Evolutionary conservation across 148 eudicot genomes (phyloP).

Genomic region (Camellia granthamiana): DNA sequence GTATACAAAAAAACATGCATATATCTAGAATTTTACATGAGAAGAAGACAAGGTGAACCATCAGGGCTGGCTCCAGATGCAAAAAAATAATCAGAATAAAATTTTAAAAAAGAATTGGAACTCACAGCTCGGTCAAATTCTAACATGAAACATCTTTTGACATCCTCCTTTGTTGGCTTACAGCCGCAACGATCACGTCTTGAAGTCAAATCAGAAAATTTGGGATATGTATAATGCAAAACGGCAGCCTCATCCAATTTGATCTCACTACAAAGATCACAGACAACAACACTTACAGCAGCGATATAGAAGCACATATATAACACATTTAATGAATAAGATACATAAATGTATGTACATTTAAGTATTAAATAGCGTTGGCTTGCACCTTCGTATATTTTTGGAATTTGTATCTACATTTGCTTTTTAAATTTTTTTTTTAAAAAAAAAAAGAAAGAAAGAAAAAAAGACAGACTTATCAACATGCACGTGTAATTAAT

Average conservation of each 20-base stretch:
- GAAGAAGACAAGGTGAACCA: neutral
- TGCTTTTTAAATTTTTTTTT: neutral
- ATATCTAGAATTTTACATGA: neutral
- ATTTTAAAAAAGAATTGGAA: neutral
- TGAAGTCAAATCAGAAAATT: constrained; percentile 60
- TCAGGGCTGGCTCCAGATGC: neutral
- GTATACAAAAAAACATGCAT: neutral
- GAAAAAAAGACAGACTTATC: neutral
- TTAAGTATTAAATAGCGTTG: neutral
- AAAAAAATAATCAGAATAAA: neutral
- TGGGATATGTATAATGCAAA: constrained; percentile 64
- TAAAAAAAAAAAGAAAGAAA: too few relatives aligned
- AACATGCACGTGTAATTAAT: neutral
- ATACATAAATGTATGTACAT: neutral
- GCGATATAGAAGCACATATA: neutral
- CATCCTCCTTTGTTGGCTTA: constrained; percentile 59
- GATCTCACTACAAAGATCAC: constrained; percentile 40
- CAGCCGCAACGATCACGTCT: constrained; percentile 64
- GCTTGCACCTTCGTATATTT: neutral
- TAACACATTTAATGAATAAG: neutral
- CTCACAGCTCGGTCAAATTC: constrained; percentile 66
- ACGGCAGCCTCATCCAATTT: constrained; percentile 66
- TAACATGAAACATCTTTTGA: constrained; percentile 64
- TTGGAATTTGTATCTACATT: neutral
- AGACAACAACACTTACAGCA: neutral